Evolutionary conservation across 495 filamentous ascomycete genomes (phyloP).

Genomic region (Parathielavia appendiculata): DNA sequence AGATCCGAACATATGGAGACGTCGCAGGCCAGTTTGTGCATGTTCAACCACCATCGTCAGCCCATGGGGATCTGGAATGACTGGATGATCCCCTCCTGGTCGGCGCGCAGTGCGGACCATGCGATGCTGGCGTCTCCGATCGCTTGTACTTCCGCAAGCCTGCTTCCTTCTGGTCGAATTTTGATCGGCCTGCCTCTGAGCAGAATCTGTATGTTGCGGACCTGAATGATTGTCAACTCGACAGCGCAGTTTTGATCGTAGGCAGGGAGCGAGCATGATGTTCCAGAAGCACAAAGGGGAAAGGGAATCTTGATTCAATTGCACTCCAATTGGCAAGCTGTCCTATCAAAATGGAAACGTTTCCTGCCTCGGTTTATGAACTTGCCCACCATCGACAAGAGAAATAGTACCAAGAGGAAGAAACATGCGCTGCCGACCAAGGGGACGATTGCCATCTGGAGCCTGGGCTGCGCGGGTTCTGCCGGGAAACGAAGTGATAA

Average conservation of each 20-base stretch:
- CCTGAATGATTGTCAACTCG: not conserved
- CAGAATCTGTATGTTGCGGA: not conserved
- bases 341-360: slow-evolving; percentile 37
- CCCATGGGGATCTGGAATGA: no score
- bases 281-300: not conserved
- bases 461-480: not conserved
- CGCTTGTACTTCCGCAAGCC: no score
- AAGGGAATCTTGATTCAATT: slow-evolving; percentile 36
- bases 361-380: slow-evolving; percentile 38
- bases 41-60: no score
- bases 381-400: slow-evolving; percentile 25
- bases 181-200: no score
- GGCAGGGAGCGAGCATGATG: not conserved
- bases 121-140: no score
- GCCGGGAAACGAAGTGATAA: not conserved
- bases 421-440: slow-evolving; percentile 28
- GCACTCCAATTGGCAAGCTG: slow-evolving; percentile 39
- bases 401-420: slow-evolving; percentile 35
- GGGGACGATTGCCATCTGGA: slow-evolving; percentile 16
- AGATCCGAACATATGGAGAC: no score
- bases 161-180: no score
- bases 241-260: not conserved
- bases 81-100: no score
- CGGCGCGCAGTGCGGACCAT: no score
- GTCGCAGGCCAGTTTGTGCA: no score